Percentiles rank a stretch among this genome's conserved stretches.
Conservation (phyloP, 768 basidiomycete genomes). For the Mycena galopus region DNA sequence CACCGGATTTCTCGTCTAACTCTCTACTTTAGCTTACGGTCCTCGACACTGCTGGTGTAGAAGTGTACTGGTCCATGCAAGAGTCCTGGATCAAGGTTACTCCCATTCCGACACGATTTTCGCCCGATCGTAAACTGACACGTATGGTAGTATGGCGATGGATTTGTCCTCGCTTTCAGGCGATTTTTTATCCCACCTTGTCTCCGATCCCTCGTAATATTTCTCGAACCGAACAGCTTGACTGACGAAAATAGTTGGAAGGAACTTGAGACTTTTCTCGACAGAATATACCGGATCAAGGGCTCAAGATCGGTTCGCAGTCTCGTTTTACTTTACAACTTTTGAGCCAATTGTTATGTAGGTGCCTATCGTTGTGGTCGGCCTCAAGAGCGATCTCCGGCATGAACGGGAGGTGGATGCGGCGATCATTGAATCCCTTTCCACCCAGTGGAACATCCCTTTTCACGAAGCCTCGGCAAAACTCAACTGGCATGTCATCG, state of each 20-base stretch:
- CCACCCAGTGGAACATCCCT: constrained; percentile 75
- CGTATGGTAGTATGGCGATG: no score
- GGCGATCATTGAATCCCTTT: constrained; percentile 72
- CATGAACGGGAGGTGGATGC: constrained; percentile 86
- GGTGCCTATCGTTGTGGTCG: constrained; percentile 91
- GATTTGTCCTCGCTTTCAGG: no score
- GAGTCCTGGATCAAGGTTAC: no score
- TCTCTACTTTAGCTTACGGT: no score
- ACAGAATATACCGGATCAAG: constrained; percentile 86
- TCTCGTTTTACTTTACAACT: not conserved
- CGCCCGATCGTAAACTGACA: no score
- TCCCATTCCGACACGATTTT: no score
- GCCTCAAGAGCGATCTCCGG: constrained; percentile 86
- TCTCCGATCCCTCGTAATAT: no score
- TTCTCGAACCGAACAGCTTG: constrained; percentile 71
- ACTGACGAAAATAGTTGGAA: constrained; percentile 85
- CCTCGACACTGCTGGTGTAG: no score
- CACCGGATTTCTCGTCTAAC: no score
- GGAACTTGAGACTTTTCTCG: constrained; percentile 84
- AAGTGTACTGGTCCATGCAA: no score
- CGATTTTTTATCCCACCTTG: no score
- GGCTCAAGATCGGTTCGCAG: constrained; percentile 71
- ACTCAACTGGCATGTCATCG: constrained; percentile 88
- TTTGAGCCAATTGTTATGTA: constrained; percentile 41
- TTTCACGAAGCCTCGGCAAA: no score